Base-by-base conservation (phyloP, 495 filamentous ascomycete species). In the Astrocystis sublimbata region DNA sequence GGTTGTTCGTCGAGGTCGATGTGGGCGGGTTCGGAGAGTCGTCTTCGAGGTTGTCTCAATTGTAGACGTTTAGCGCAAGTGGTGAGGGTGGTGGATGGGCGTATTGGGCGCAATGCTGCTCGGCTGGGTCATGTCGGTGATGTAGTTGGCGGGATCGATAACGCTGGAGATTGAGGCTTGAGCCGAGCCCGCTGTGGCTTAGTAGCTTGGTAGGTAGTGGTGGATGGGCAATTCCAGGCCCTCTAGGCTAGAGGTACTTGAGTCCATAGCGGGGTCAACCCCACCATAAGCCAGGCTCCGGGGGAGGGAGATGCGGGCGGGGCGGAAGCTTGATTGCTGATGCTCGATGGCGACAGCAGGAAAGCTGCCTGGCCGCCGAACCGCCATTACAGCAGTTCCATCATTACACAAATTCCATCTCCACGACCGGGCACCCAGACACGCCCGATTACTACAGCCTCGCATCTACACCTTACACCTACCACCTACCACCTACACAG, bases 261-360 rank as follows among this genome's bases (percentile, higher is more conserved):
- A n/a, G 15, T 6, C 12, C 5, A 59, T 59, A 59, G 56, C 56
- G 56, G 56, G 56, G 56, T 47, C 56, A 46, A 59, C 56, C 56
- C 49, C 58, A 46, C 43, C 58, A 52, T 49, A 33, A 59, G 49
- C n/a, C 42, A 15, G 12, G 12, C 21, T 35, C 7, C 26, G 61
- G 47, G 65, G 61, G 64, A 60, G 60, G 43, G 62, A 68, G 62
- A n/a, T n/a, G n/a, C n/a, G n/a, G n/a, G n/a, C n/a, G n/a, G n/a
- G n/a, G n/a, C n/a, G n/a, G n/a, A n/a, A n/a, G n/a, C n/a, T n/a
- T n/a, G n/a, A n/a, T n/a, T n/a, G n/a, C n/a, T n/a, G n/a, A n/a
- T n/a, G n/a, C 69, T 70, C 73, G 66, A 74, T 63, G 67, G 68
- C 54, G 62, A 58, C 56, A 62, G 47, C 40, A 38, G 66, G n/a